Conservation (phyloP, 1,284 basidiomycete genomes). For the Fomitopsis betulina region DNA sequence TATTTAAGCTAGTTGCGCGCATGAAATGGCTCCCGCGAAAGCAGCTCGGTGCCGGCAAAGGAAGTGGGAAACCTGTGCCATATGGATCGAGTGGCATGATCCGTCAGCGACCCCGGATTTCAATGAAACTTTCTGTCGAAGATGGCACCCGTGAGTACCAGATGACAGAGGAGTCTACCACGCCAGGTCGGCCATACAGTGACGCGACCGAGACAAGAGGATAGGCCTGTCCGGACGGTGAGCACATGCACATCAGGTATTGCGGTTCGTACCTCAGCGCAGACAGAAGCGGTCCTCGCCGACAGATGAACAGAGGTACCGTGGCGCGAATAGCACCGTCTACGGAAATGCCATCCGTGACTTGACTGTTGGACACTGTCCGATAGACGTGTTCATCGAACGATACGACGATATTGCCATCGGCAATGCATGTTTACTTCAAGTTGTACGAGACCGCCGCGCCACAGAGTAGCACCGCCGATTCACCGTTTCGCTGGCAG, state of each 20-base stretch:
- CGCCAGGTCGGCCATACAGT: background rate
- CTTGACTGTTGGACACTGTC: background rate
- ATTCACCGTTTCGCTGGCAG: background rate
- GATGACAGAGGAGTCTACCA: background rate
- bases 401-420: background rate
- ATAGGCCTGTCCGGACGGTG: no score
- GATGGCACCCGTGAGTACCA: background rate
- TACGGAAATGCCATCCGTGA: background rate
- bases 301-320: conserved; percentile 71
- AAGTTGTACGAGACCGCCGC: background rate
- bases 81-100: background rate
- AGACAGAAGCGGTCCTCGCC: conserved; percentile 31
- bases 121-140: background rate
- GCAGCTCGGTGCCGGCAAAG: background rate
- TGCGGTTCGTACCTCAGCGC: no score
- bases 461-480: background rate
- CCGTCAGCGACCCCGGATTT: background rate
- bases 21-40: background rate
- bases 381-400: background rate
- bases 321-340: background rate
- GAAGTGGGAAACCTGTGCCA: background rate
- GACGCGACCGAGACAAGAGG: no score
- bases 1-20: background rate
- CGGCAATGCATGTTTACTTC: background rate
- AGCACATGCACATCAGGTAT: no score